A percentile compares a stretch with the other conserved stretches of the same genome.
Evolutionary conservation across 2,329 filamentous ascomycete genomes (phyloP).

Genomic region (Colletotrichum lentis): DNA sequence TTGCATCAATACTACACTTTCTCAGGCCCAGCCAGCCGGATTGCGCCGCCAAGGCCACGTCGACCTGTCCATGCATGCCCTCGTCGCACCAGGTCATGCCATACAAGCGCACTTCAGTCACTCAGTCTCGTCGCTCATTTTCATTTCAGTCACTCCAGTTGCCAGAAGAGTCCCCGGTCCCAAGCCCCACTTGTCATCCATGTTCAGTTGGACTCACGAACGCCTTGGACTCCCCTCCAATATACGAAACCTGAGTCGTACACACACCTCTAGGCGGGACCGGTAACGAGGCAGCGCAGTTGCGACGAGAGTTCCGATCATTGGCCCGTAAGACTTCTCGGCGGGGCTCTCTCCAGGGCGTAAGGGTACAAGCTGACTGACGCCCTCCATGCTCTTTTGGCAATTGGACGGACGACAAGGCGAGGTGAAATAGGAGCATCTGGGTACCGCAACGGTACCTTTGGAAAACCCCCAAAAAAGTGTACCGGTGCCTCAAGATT

Average conservation of each 20-base stretch:
- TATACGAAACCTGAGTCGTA: background rate
- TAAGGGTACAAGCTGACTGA: background rate
- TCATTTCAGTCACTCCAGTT: background rate
- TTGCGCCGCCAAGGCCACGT: slow-evolving; percentile 8
- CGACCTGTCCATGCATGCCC: background rate
- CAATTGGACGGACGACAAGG: slow-evolving; percentile 3
- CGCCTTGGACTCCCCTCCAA: background rate
- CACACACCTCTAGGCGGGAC: background rate
- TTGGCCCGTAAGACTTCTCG: slow-evolving; percentile 8
- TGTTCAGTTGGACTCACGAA: background rate
- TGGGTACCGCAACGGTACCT: background rate
- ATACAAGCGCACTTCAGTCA: background rate
- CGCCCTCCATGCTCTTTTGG: slow-evolving; percentile 19
- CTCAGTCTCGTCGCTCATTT: background rate
- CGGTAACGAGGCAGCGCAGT: slow-evolving; percentile 12
- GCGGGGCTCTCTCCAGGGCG: slow-evolving; percentile 5
- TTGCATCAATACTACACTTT: background rate
- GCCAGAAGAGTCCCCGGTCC: background rate
- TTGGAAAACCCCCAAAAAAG: background rate
- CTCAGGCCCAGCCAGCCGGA: slow-evolving; percentile 24
- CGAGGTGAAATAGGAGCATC: slow-evolving; percentile 8
- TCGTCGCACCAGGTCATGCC: slow-evolving; percentile 3
- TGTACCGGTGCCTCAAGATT: no score
- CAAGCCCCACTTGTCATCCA: background rate
- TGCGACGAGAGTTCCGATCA: slow-evolving; percentile 16